phyloP scores from a whole-genome alignment of 208 protist species.

The Wallacemonas sp. region DNA sequence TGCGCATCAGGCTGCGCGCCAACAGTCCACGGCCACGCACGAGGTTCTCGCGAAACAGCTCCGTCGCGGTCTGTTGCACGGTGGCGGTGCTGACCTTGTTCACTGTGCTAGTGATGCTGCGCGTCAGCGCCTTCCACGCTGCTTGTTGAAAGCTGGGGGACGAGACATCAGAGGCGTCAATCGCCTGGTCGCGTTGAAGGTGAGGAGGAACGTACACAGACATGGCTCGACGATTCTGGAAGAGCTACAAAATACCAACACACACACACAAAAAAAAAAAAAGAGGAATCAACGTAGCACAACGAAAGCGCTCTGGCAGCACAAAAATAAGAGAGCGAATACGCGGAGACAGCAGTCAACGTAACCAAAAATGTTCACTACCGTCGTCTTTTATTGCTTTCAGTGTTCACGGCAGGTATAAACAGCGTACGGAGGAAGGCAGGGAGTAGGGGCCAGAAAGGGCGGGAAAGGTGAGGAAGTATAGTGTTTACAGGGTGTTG shows the following conservation, averaged over 20 bases:
- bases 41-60: slow-evolving; percentile 98
- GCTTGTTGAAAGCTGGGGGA: slow-evolving; percentile 78
- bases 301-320: no score
- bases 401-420: no score
- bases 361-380: no score
- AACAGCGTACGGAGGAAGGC: no score
- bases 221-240: slow-evolving; percentile 16
- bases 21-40: slow-evolving; percentile 97
- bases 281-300: no score
- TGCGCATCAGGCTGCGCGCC: slow-evolving; percentile 91
- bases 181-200: slow-evolving; percentile 35
- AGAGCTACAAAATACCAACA: slow-evolving; percentile 11
- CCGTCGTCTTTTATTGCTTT: no score
- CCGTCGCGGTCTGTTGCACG: slow-evolving; percentile 90
- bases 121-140: slow-evolving; percentile 97
- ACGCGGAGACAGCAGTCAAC: no score
- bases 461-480: no score
- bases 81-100: slow-evolving; percentile 97
- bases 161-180: slow-evolving; percentile 18
- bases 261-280: slow-evolving; percentile 5
- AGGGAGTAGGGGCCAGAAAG: no score
- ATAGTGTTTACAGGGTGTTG: no score
- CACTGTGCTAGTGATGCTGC: slow-evolving; percentile 96
- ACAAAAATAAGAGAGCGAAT: no score
- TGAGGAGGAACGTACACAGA: slow-evolving; percentile 77